These are phyloP conservation scores for Cladorrhinum sp. DNA, from an alignment of 2,329 filamentous ascomycete species.

Conservation along the genomic window DNA sequence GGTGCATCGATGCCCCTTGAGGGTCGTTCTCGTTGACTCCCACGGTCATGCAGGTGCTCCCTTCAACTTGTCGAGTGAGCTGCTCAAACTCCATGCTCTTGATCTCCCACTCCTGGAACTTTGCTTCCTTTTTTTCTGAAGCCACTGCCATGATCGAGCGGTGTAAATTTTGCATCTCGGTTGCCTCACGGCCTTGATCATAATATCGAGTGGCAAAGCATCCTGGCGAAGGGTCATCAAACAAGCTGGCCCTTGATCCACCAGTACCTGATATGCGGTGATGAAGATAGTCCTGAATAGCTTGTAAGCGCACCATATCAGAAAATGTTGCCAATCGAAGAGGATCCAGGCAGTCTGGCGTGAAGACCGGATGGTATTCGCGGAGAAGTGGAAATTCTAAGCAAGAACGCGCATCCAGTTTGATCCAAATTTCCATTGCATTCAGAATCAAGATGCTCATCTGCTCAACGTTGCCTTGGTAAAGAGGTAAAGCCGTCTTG, in stretches of 20 bases:
- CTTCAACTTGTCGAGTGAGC: slow-evolving; percentile 32
- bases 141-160: slow-evolving; percentile 29
- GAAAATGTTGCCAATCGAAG: slow-evolving; percentile 47
- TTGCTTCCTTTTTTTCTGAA: slow-evolving; percentile 15
- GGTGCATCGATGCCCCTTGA: slow-evolving; percentile 25
- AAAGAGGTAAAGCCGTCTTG: slow-evolving; percentile 33
- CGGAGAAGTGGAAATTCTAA: slow-evolving; percentile 44
- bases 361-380: slow-evolving; percentile 52
- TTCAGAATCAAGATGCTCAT: slow-evolving; percentile 52
- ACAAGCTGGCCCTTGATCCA: slow-evolving; percentile 40
- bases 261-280: slow-evolving; percentile 29
- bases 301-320: slow-evolving; percentile 50
- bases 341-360: slow-evolving; percentile 48
- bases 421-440: slow-evolving; percentile 56
- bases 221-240: slow-evolving; percentile 40
- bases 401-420: slow-evolving; percentile 50
- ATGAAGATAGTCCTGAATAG: slow-evolving; percentile 49
- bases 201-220: slow-evolving; percentile 49
- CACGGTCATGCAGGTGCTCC: slow-evolving; percentile 34
- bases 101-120: slow-evolving; percentile 34
- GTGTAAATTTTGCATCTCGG: slow-evolving; percentile 23
- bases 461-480: slow-evolving; percentile 45
- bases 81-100: slow-evolving; percentile 33
- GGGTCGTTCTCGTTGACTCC: slow-evolving; percentile 23
- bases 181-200: slow-evolving; percentile 30